Evolutionary conservation across 495 filamentous ascomycete species (phyloP), one percentile per base, ranked within the genome.

Genomic region (Immersiella caudata): DNA sequence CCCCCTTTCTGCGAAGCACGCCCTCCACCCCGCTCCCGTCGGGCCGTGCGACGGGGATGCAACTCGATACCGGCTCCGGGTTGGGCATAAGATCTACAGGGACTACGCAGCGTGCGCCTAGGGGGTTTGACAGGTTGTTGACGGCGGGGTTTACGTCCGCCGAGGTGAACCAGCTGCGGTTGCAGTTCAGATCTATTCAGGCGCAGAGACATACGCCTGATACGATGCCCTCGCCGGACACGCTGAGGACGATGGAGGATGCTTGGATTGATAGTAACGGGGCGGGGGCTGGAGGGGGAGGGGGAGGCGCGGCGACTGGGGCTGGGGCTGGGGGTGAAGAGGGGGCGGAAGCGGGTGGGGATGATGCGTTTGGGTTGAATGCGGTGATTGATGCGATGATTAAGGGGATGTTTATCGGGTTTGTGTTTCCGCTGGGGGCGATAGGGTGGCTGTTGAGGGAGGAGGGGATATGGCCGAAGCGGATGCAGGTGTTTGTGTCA

Each of bases 341-440:
- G 4, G 75, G 68, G 20, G 81, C 75, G 8, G 69, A 71, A 5
- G 71, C 67, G 9, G 79, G 74, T 1, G 70, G 69, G 0, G 78
- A 79, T 27, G 81, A 81, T n/a, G 86, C 82, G 62, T 66, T 74
- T 2, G 76, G 79, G 7, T 56, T 94, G 56, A 71, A 70, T 49
- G 78, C 73, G 0, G 65, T 80, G 21, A 69, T 95, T 50, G 94
- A 96, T 77, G 91, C 96, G 76, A 87, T 97, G 85, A 84, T 97
- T 70, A 91, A 87, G 80, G 95, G 94, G 1, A 93, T 91, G 72
- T 79, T 95, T 26, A 92, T 93, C 73, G 95, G 95, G 22, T 97
- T 97, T 79, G 89, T 99, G 75, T 99, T 93, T 89, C 94, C 95
- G 27, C 75, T 98, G 52, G 93, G 90, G 0, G 92, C 91, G 72